Conservation (phyloP, 1,284 basidiomycete genomes). For the Austroboletus rostrupii region DNA sequence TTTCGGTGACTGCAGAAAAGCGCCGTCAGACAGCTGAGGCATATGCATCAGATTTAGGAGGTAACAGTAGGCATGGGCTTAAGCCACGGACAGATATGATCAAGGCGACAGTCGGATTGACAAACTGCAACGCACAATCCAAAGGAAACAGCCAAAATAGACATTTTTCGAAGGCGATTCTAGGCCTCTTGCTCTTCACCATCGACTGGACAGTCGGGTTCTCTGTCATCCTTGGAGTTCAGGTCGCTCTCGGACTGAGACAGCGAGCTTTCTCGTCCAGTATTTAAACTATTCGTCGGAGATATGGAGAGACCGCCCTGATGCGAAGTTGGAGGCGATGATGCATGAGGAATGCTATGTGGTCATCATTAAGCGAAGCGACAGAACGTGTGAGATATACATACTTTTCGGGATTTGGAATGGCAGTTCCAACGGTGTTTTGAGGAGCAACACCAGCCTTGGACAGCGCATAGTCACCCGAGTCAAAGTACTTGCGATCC, state of each 20-base stretch:
- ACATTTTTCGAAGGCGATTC: conserved; percentile 29
- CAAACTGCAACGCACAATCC: conserved; percentile 7
- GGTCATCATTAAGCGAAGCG: conserved; percentile 1
- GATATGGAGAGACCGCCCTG: conserved; percentile 58
- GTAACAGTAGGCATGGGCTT: conserved; percentile 15
- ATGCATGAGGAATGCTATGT: conserved; percentile 70
- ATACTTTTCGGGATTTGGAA: conserved; percentile 92
- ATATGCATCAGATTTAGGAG: conserved; percentile 9
- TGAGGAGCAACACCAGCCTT: conserved; percentile 91
- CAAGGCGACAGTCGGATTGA: conserved; percentile 19
- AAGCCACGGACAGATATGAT: conserved; percentile 21
- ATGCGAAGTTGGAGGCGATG: conserved; percentile 52
- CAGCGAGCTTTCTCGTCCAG: conserved; percentile 63
- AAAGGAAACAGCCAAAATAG: conserved; percentile 1
- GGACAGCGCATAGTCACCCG: conserved; percentile 93
- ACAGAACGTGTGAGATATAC: conserved; percentile 26
- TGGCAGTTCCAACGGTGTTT: conserved; percentile 87
- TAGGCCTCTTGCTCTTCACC: conserved; percentile 34
- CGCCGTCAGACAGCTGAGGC: conserved; percentile 12
- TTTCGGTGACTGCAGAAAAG: conserved; percentile 12
- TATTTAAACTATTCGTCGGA: conserved; percentile 62
- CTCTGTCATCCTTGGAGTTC: conserved; percentile 18
- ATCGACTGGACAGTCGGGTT: conserved; percentile 20
- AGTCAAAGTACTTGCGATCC: conserved; percentile 98
- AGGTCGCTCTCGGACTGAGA: conserved; percentile 30